Percentiles rank a stretch among this genome's conserved stretches.
Conservation (phyloP, 2,329 filamentous ascomycete genomes). For the Verticillium tricorpus region DNA sequence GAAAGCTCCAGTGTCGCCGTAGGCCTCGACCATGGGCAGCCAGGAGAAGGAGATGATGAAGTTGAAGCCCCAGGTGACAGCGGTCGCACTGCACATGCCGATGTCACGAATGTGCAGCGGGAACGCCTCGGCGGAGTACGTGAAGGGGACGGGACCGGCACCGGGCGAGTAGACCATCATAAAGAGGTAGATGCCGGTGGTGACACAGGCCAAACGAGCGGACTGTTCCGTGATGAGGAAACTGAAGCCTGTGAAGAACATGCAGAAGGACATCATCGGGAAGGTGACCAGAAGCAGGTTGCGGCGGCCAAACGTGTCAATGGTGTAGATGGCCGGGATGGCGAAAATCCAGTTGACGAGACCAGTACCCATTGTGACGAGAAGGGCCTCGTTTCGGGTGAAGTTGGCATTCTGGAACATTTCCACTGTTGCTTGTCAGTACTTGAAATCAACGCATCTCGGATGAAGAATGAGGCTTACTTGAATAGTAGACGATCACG, state of each 20-base stretch:
- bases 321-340: slow-evolving; percentile 53
- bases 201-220: slow-evolving; percentile 26
- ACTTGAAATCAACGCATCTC: too few species aligned
- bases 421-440: slow-evolving; percentile 6
- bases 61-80: slow-evolving; percentile 35
- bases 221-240: slow-evolving; percentile 33
- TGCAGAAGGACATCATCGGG: slow-evolving; percentile 50
- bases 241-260: slow-evolving; percentile 48
- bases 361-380: slow-evolving; percentile 53
- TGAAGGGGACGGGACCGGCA: slow-evolving; percentile 55
- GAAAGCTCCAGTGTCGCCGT: slow-evolving; percentile 30
- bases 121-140: slow-evolving; percentile 56
- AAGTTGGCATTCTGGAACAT: slow-evolving; percentile 36
- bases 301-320: slow-evolving; percentile 55
- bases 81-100: slow-evolving; percentile 41
- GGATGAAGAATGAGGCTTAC: slow-evolving; percentile 15
- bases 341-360: slow-evolving; percentile 55
- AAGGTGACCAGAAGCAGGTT: slow-evolving; percentile 53
- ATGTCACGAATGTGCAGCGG: slow-evolving; percentile 51
- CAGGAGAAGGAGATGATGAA: slow-evolving; percentile 31
- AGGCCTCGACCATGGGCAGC: slow-evolving; percentile 16
- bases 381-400: slow-evolving; percentile 34
- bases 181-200: slow-evolving; percentile 33
- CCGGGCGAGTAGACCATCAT: slow-evolving; percentile 41
- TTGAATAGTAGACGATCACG: slow-evolving; percentile 53